These are phyloP conservation scores for Ilyonectria robusta DNA, from an alignment of 2,329 filamentous ascomycete species.

Conservation along the genomic window DNA sequence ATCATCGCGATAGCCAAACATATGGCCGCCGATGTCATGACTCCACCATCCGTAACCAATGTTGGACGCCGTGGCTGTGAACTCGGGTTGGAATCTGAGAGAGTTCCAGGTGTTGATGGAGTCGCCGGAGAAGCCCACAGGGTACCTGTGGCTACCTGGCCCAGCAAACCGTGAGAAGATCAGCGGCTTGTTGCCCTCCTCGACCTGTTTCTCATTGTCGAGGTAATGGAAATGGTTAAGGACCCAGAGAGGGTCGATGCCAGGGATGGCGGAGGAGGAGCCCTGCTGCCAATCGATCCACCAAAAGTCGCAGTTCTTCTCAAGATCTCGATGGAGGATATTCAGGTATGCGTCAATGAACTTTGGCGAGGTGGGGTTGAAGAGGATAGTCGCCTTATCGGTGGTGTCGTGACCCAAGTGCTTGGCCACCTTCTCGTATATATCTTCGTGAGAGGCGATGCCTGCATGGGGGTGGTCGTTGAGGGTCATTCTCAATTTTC, in stretches of 20 bases:
- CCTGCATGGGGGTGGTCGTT: slow-evolving; percentile 76
- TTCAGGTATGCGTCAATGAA: slow-evolving; percentile 73
- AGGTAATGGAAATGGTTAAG: slow-evolving; percentile 76
- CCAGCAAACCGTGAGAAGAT: slow-evolving; percentile 75
- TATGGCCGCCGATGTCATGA: slow-evolving; percentile 78
- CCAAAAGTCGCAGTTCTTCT: slow-evolving; percentile 74
- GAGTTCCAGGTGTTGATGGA: slow-evolving; percentile 72
- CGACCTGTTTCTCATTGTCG: slow-evolving; percentile 55
- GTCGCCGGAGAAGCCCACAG: slow-evolving; percentile 76
- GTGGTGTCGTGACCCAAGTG: slow-evolving; percentile 66
- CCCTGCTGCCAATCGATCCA: slow-evolving; percentile 81
- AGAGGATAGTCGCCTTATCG: slow-evolving; percentile 65
- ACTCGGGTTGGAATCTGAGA: slow-evolving; percentile 75
- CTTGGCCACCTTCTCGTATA: slow-evolving; percentile 68
- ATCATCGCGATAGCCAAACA: slow-evolving; percentile 68
- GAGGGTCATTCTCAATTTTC: slow-evolving; percentile 67
- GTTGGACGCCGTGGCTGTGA: slow-evolving; percentile 76
- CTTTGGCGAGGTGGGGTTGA: slow-evolving; percentile 66
- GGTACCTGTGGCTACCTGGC: slow-evolving; percentile 74
- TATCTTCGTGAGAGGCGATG: slow-evolving; percentile 68
- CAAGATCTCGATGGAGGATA: slow-evolving; percentile 68
- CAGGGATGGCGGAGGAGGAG: slow-evolving; percentile 65
- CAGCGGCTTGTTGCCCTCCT: slow-evolving; percentile 57
- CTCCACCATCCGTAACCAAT: slow-evolving; percentile 80
- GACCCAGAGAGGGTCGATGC: slow-evolving; percentile 75